Base-by-base conservation (phyloP, 2,329 filamentous ascomycete genomes). In the Monosporascus sp. region DNA sequence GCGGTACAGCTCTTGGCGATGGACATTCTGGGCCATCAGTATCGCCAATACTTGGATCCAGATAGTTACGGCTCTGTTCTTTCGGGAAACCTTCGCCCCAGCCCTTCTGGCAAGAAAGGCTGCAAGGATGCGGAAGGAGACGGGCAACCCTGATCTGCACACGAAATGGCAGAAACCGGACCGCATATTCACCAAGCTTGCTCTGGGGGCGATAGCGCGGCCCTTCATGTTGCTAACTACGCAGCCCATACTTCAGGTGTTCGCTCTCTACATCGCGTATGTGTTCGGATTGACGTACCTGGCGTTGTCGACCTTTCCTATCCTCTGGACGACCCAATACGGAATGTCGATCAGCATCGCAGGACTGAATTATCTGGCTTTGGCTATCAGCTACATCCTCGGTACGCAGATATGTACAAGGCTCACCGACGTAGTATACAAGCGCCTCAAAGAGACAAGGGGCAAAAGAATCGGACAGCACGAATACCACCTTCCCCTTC, bases 11-110 rank as follows among this genome's bases (percentile, higher is more conserved):
- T 82, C 77, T 1, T 89, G 86, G 87, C 76, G 85, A 44, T 89
- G 86, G 86, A 80, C 82, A 17, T 89, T 89, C 69, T 87, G 79
- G 69, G 74, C 80, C 1, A 86, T 83, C 1, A 80, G 81, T 1
- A 85, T 88, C 49, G 67, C 68, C 11, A 80, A 81, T 49, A 83
- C 74, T 1, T 50, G 81, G 14, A 78, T 88, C 43, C 83, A 87
- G 63, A 53, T 78, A 6, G 68, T 77, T n/a, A 85, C 65, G 6
- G 14, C 84, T 7, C 65, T 87, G 49, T 76, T 85, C 65, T 78
- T 83, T 2, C 77, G 78, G 51, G 85, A 88, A 62, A 87, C 84
- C 3, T 87, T 86, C 65, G 80, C 78, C 0, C 81, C 84, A 0
- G 79, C 78, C 24, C 74, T 89, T 7, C 76, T 88, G 7, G 68